phyloP scores from a whole-genome alignment of 768 basidiomycete genomes.

The Mycena venus region DNA sequence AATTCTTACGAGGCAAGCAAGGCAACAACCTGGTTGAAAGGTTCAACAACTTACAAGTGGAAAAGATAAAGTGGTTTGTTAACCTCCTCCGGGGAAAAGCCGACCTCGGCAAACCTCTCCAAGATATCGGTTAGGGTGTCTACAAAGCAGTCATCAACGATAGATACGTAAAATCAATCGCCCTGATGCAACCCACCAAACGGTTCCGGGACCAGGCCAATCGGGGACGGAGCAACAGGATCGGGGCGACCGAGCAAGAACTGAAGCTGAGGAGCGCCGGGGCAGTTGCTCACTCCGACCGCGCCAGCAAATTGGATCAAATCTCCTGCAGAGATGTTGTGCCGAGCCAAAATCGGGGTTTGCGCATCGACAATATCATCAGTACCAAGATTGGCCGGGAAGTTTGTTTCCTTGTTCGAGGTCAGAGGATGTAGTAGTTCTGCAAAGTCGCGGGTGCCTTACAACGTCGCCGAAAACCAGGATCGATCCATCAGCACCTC shows the following conservation, averaged over 20 bases:
- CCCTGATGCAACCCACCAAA: conserved; percentile 14
- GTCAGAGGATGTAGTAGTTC: background rate
- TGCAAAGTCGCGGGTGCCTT: background rate
- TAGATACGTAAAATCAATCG: background rate
- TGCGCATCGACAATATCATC: conserved; percentile 43
- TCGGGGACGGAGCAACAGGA: conserved; percentile 31
- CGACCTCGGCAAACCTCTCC: conserved; percentile 9
- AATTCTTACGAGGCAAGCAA: conserved; percentile 3
- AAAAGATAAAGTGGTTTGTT: background rate
- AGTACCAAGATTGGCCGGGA: conserved; percentile 44
- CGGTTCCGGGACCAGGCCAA: conserved; percentile 42
- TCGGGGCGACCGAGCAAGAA: conserved; percentile 47
- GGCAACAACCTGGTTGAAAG: conserved; percentile 1
- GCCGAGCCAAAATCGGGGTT: conserved; percentile 36
- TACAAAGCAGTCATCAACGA: background rate
- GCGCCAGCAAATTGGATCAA: conserved; percentile 50
- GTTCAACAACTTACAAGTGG: background rate
- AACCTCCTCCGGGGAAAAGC: conserved; percentile 24
- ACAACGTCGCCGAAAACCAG: conserved; percentile 43
- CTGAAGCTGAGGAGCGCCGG: conserved; percentile 47
- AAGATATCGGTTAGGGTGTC: conserved; percentile 7
- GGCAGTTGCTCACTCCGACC: conserved; percentile 46
- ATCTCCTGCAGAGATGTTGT: conserved; percentile 42
- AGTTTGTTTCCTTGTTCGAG: conserved; percentile 37
- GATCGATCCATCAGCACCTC: conserved; percentile 48